Conservation (phyloP, 257 asterid genomes). For the Capsicum rhomboideum region DNA sequence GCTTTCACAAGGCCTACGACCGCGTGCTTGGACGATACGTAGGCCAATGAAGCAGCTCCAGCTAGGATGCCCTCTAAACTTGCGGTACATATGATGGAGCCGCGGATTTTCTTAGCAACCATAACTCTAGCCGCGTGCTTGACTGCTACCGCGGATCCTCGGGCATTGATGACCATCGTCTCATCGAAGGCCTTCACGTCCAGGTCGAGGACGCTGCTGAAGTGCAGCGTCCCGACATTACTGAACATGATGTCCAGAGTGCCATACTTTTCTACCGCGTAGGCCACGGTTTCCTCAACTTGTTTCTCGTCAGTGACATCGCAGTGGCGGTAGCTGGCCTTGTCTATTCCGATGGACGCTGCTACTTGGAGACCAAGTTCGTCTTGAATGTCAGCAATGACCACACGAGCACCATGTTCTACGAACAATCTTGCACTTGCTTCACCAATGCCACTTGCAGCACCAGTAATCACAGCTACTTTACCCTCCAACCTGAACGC, state of each 20-base stretch:
- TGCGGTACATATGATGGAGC: neutral
- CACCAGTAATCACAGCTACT: neutral
- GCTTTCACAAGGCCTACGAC: neutral
- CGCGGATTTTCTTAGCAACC: neutral
- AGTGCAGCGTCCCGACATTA: neutral
- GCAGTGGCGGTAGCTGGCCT: neutral
- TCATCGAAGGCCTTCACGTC: neutral
- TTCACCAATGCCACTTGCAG: conserved; percentile 9
- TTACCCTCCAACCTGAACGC: neutral
- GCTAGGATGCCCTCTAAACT: neutral
- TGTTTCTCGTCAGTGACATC: neutral
- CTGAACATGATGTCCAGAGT: conserved; percentile 1
- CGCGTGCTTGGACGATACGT: neutral
- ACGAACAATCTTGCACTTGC: neutral
- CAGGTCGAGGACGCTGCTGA: neutral
- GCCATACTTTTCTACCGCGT: neutral
- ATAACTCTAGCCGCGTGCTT: neutral
- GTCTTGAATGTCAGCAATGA: neutral
- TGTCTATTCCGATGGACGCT: neutral
- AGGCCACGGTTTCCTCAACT: neutral
- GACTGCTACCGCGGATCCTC: neutral
- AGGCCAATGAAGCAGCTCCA: neutral
- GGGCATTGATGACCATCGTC: neutral
- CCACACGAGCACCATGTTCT: neutral
- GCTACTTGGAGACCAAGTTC: neutral